Evolutionary conservation across 768 basidiomycete species (phyloP), one percentile per base, ranked within the genome.

Genomic region (Pholiota microspora): DNA sequence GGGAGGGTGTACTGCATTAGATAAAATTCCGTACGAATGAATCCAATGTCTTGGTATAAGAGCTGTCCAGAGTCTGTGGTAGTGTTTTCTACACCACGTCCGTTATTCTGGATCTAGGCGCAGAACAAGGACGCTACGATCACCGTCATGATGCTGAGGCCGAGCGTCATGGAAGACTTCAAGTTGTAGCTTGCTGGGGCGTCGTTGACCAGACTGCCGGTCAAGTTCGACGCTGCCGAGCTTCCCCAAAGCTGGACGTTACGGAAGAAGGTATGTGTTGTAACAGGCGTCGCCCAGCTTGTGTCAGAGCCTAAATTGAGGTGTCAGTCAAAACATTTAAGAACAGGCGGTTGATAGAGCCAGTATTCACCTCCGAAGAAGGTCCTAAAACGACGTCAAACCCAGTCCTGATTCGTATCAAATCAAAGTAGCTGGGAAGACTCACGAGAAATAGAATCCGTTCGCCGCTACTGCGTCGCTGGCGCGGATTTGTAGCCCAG

Each of bases 361-460:
- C n/a, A n/a, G n/a, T n/a, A n/a, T n/a, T 66, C 58, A 73, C 88
- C 92, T 70, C 90, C 91, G 64, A 92, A 93, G 74, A 93, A 92
- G 18, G 89, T 91, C 29, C 88, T 88, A 56, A 7, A 42, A 42
- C 10, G 40, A 45, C 4, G 45, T 12, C 24, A 27, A n/a, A n/a
- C n/a, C n/a, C n/a, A n/a, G n/a, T n/a, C n/a, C n/a, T n/a, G n/a
- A n/a, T n/a, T n/a, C n/a, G n/a, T n/a, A n/a, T n/a, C n/a, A n/a
- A n/a, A n/a, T n/a, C n/a, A n/a, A n/a, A n/a, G n/a, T n/a, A n/a
- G n/a, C n/a, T n/a, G n/a, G n/a, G n/a, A 29, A 27, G 4, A 69
- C 84, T 68, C 54, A 88, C 83, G 91, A 92, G 69, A 94, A 89
- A 71, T 82, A 92, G 45, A 93, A 68, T 7, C 92, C 91, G 29